Evolutionary conservation across 768 basidiomycete species (phyloP).

Genomic region (Russula ochroleuca): DNA sequence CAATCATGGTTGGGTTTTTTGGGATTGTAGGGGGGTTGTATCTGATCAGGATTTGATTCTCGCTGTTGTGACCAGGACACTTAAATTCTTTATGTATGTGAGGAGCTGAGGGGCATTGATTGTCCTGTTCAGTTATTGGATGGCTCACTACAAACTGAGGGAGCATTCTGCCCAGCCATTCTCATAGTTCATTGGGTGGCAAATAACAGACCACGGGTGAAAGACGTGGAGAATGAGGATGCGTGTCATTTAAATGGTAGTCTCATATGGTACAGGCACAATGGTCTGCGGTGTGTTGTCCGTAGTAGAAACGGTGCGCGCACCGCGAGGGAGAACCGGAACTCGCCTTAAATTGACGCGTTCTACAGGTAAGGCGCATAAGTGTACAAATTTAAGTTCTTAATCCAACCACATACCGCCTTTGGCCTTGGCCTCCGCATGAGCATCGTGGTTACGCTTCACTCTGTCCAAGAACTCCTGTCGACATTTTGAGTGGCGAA

Average conservation of each 20-base stretch:
- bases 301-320: constrained; percentile 64
- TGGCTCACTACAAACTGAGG: not conserved
- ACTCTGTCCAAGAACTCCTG: constrained; percentile 97
- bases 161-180: constrained; percentile 3
- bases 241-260: constrained; percentile 68
- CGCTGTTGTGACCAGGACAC: not conserved
- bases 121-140: not conserved
- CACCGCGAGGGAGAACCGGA: constrained; percentile 76
- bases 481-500: constrained; percentile 94
- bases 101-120: not conserved
- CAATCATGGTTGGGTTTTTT: constrained; percentile 13
- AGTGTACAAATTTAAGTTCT: not conserved
- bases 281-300: constrained; percentile 91
- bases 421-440: constrained; percentile 82
- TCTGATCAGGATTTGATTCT: not conserved
- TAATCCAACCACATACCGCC: constrained; percentile 58
- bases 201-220: constrained; percentile 13
- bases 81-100: not conserved
- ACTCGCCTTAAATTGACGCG: constrained; percentile 81
- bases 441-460: constrained; percentile 82
- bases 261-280: constrained; percentile 91
- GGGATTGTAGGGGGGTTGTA: constrained; percentile 11
- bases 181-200: constrained; percentile 1
- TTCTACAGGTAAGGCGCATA: constrained; percentile 42
- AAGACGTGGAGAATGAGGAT: not conserved